Evolutionary conservation across 768 basidiomycete genomes (phyloP).

Genomic region (Lactarius akahatsu): DNA sequence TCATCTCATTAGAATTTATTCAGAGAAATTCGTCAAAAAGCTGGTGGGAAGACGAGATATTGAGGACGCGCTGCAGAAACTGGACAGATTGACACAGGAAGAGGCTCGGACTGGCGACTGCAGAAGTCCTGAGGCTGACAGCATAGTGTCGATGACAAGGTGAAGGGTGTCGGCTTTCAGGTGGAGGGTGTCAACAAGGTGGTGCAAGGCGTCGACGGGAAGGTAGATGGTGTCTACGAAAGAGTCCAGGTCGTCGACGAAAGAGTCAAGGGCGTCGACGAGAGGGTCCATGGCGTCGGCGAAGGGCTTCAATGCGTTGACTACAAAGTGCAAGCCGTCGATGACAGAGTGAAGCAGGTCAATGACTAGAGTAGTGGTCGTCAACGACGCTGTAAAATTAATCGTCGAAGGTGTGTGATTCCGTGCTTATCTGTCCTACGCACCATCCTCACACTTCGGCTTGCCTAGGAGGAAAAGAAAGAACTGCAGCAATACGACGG

Average conservation of each 20-base stretch:
- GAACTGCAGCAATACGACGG: background rate
- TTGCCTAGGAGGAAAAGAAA: background rate
- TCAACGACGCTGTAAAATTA: background rate
- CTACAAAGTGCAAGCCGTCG: no score
- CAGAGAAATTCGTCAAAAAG: background rate
- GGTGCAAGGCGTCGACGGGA: background rate
- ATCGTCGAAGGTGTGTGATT: background rate
- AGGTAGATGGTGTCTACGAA: background rate
- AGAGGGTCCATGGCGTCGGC: no score
- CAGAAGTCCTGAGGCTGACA: background rate
- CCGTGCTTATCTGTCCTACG: background rate
- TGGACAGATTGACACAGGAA: background rate
- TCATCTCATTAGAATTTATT: background rate
- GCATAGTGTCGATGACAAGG: background rate
- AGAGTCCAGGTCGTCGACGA: no score
- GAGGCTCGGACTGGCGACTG: background rate
- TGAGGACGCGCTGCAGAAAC: background rate
- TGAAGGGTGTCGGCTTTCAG: background rate
- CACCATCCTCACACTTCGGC: background rate
- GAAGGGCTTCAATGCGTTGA: no score
- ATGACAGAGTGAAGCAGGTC: background rate
- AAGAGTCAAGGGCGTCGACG: no score
- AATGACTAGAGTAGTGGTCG: background rate
- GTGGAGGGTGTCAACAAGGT: background rate
- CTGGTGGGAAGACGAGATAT: background rate